phyloP scores from a whole-genome alignment of 139 green algal species.

The Dunaliella sp. region DNA sequence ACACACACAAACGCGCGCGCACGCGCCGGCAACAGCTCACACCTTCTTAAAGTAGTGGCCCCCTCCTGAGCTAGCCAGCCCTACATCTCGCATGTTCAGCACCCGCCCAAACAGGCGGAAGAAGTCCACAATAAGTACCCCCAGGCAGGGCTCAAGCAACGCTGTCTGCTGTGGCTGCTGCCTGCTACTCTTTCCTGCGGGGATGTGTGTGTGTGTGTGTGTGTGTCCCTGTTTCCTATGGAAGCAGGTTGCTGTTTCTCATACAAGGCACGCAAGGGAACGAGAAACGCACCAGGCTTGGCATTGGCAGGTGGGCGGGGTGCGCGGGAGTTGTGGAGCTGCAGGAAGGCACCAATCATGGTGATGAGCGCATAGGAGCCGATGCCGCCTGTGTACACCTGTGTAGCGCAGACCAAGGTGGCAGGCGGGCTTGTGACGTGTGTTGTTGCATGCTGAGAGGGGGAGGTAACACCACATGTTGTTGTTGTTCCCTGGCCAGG shows the following conservation, averaged over 20 bases:
- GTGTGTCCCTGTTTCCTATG: too few species aligned
- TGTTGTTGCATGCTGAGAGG: too few species aligned
- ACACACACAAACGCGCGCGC: neutral
- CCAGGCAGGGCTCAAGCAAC: slow-evolving; percentile 73
- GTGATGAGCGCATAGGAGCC: slow-evolving; percentile 91
- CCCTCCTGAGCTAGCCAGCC: slow-evolving; percentile 27
- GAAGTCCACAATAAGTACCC: slow-evolving; percentile 92
- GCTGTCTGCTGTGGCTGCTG: neutral
- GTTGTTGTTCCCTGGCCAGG: too few species aligned
- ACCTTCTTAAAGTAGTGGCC: slow-evolving; percentile 66
- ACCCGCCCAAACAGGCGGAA: slow-evolving; percentile 59
- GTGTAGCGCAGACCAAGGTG: neutral
- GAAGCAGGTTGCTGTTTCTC: too few species aligned
- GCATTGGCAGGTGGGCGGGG: neutral
- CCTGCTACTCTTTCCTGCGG: neutral
- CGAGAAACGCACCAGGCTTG: neutral
- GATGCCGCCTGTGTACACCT: slow-evolving; percentile 92
- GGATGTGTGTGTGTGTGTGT: too few species aligned
- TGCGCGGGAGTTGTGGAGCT: slow-evolving; percentile 65
- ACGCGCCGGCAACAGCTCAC: neutral
- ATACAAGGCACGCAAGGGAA: too few species aligned
- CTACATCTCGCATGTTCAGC: slow-evolving; percentile 41
- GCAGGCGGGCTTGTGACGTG: too few species aligned
- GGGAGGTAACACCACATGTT: too few species aligned
- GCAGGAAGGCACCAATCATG: slow-evolving; percentile 86